phyloP scores from a whole-genome alignment of 2,329 filamentous ascomycete species.

The Botrytis cinerea region DNA sequence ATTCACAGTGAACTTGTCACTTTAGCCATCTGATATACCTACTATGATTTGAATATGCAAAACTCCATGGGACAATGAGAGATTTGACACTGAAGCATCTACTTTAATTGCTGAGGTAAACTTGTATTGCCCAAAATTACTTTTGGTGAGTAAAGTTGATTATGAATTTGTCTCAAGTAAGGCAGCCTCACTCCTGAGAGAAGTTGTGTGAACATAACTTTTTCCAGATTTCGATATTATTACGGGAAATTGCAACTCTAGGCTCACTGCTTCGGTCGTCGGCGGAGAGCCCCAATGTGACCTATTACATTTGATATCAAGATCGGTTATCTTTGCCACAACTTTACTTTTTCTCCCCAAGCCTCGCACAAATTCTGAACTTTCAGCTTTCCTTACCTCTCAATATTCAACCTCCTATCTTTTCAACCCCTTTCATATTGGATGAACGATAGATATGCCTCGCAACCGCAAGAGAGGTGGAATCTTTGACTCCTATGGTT shows the following conservation, averaged over 20 bases:
- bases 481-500: slow-evolving; percentile 6
- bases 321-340: slow-evolving; percentile 13
- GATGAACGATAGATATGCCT: slow-evolving; percentile 8
- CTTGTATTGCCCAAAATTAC: background rate
- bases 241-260: background rate
- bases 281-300: background rate
- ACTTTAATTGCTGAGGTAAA: background rate
- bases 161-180: background rate
- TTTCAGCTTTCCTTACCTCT: slow-evolving; percentile 20
- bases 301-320: slow-evolving; percentile 3
- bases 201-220: background rate
- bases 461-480: background rate
- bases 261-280: background rate
- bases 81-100: background rate
- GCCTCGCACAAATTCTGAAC: slow-evolving; percentile 2
- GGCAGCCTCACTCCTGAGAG: background rate
- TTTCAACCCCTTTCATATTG: background rate
- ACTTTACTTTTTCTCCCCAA: slow-evolving; percentile 19
- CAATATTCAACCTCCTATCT: background rate
- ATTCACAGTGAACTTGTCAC: background rate
- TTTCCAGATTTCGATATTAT: background rate
- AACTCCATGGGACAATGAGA: background rate
- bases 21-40: background rate
- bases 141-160: background rate
- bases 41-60: background rate